A percentile compares a stretch with the other conserved stretches of the same genome.
Evolutionary conservation across 257 asterid genomes (phyloP).

Genomic region (Fraxinus americana): DNA sequence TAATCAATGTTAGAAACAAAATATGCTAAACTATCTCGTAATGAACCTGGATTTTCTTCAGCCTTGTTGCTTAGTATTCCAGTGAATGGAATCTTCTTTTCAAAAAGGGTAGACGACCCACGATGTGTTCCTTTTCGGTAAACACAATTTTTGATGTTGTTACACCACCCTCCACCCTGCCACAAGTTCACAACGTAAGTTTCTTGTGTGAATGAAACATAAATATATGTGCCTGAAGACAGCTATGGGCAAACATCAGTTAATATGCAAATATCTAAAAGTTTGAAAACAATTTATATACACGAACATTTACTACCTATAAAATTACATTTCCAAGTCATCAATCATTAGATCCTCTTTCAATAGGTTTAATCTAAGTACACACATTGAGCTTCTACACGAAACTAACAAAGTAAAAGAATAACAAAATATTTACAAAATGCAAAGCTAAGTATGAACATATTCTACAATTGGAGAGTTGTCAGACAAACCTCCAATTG

Average conservation of each 20-base stretch:
- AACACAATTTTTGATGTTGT: conserved; percentile 63
- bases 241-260: not conserved
- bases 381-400: no score
- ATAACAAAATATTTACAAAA: no score
- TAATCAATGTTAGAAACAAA: not conserved
- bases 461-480: conserved; percentile 5
- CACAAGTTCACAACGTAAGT: conserved; percentile 23
- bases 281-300: not conserved
- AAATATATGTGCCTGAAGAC: not conserved
- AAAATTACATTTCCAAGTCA: not conserved
- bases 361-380: no score
- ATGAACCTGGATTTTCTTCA: conserved; percentile 87
- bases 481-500: conserved; percentile 76
- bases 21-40: not conserved
- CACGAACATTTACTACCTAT: no score
- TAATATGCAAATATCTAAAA: no score
- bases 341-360: not conserved
- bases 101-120: conserved; percentile 82
- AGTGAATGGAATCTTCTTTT: conserved; percentile 67
- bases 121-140: conserved; percentile 78
- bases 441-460: not conserved
- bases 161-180: conserved; percentile 99
- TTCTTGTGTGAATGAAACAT: not conserved
- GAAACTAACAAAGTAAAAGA: no score
- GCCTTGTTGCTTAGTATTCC: conserved; percentile 89